Evolutionary conservation across 2,329 filamentous ascomycete genomes (phyloP), one percentile per base, ranked within the genome.

Genomic region (Apiospora koreana): DNA sequence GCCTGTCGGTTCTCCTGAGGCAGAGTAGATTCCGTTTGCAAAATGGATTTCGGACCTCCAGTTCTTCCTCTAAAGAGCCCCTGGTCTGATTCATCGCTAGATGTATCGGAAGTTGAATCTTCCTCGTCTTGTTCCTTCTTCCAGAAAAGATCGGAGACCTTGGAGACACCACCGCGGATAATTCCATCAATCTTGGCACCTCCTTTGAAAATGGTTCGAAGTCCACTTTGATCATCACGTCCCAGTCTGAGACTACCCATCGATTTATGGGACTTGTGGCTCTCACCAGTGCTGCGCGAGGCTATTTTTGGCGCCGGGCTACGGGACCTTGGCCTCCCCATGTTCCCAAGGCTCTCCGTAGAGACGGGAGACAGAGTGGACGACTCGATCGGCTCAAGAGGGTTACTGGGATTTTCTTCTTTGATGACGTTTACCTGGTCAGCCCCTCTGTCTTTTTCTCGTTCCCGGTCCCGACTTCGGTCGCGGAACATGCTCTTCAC

Each of bases 121-220:
- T 75, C 76, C 10, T 42, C 43, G 7, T 80, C 79, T 3, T 77
- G 77, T 7, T 89, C 87, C 71, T 84, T 88, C 73, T 84, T 86
- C 86, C 88, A 89, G 28, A 90, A 74, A 68, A 90, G 81, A 67
- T 89, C 88, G 41, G 87, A 85, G 18, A 90, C 79, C 74, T 86
- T 88, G 35, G 86, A 88, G 7, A 89, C 86, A 31, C 88, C 82
- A 8, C 84, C 88, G 35, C 87, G 86, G 62, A 97, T 88, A 41
- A 94, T 86, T 41, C 89, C 92, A 72, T 94, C 93, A 72, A 95
- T 90, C 65, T 79, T 80, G n/a, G 69, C 92, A 87, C 67, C 88
- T 2, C 91, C 91, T 81, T 94, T 95, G 81, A 97, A 92, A 65
- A 97, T 91, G 8, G 92, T 90, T 54, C 91, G 89, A 10, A 94